These are phyloP conservation scores for Colletotrichum orchidophilum DNA, from an alignment of 2,329 filamentous ascomycete genomes.

Conservation along the genomic window DNA sequence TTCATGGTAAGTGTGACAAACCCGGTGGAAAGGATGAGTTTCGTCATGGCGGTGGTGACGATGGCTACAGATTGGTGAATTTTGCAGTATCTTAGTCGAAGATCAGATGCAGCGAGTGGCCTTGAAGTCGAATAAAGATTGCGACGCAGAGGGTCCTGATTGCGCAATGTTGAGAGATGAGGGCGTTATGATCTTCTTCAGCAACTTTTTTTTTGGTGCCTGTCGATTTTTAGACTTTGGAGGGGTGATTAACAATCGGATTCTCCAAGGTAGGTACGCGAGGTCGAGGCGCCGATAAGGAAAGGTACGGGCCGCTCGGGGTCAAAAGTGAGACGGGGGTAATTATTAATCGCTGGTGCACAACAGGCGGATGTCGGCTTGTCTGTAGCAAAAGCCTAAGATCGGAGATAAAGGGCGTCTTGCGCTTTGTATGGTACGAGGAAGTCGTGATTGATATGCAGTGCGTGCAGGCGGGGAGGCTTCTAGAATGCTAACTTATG, in stretches of 20 bases:
- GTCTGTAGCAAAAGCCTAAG: background rate
- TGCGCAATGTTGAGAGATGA: constrained; percentile 20
- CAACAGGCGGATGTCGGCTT: constrained; percentile 7
- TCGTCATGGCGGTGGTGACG: constrained; percentile 65
- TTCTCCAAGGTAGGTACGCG: background rate
- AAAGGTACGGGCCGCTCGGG: constrained; percentile 8
- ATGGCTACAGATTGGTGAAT: background rate
- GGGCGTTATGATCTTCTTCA: background rate
- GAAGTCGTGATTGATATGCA: constrained; percentile 4
- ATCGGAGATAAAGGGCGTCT: constrained; percentile 9
- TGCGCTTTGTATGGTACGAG: background rate
- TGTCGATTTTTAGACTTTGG: constrained; percentile 5
- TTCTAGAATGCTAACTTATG: too few relatives aligned
- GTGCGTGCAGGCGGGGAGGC: background rate
- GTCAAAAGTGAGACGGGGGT: background rate
- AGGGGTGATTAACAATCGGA: constrained; percentile 32
- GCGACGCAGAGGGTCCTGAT: constrained; percentile 14
- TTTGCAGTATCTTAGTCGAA: background rate
- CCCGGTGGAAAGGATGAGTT: constrained; percentile 87
- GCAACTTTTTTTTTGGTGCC: background rate
- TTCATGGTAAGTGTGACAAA: constrained; percentile 54
- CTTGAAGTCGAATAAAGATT: background rate
- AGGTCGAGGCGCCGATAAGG: constrained; percentile 19
- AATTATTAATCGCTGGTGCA: constrained; percentile 28
- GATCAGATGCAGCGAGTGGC: background rate